Conservation (phyloP, 2,329 filamentous ascomycete species). For the Ceratocystis alfenasii region DNA sequence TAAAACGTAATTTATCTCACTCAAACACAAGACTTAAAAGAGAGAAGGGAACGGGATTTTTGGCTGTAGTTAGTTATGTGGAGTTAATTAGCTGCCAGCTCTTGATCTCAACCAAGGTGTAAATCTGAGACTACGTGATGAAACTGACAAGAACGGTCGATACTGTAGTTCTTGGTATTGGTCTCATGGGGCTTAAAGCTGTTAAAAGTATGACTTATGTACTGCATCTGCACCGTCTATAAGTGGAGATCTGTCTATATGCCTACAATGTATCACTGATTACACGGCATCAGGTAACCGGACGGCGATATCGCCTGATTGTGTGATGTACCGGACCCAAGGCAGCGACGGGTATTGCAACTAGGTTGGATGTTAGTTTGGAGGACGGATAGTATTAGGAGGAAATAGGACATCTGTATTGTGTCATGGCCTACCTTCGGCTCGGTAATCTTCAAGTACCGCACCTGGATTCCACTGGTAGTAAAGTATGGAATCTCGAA, state of each 20-base stretch:
- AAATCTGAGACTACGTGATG: not conserved
- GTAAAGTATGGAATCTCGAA: constrained; percentile 99
- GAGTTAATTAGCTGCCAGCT: not conserved
- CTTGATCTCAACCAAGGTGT: not conserved
- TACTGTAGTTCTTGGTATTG: not conserved
- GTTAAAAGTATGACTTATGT: constrained; percentile 8
- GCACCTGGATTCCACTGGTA: constrained; percentile 96
- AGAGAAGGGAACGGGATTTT: not conserved
- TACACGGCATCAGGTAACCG: constrained; percentile 81
- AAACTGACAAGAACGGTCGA: not conserved
- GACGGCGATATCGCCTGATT: constrained; percentile 92
- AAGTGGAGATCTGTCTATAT: constrained; percentile 6
- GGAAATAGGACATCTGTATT: not conserved
- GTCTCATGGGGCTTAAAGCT: not conserved
- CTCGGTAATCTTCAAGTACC: constrained; percentile 98
- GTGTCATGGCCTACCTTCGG: constrained; percentile 64
- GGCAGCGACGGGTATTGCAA: constrained; percentile 95
- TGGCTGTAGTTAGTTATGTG: not conserved
- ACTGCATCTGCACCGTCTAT: not conserved
- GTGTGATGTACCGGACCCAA: constrained; percentile 98
- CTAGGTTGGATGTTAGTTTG: constrained; percentile 35
- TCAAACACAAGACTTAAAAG: not conserved
- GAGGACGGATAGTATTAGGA: not conserved
- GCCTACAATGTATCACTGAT: constrained; percentile 24
- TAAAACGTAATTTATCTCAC: not conserved